Percentiles rank a stretch among this genome's conserved stretches.
Evolutionary conservation across 1,284 basidiomycete genomes (phyloP).

Genomic region (Heterobasidion annosum): DNA sequence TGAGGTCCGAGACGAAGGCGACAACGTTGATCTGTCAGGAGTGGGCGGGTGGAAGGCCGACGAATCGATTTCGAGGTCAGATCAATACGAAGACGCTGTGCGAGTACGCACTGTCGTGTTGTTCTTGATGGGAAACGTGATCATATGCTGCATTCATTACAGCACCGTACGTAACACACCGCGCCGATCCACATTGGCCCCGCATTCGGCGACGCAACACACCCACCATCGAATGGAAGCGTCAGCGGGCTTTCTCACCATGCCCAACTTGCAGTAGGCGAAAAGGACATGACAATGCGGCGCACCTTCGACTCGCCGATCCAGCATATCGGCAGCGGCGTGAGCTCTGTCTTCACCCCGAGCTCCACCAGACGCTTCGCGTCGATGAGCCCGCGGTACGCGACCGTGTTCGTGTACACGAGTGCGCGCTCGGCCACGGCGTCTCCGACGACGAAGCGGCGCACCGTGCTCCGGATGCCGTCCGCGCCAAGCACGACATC

Average conservation of each 20-base stretch:
- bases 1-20: conserved; percentile 34
- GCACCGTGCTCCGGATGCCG: conserved; percentile 34
- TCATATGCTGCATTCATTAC: conserved; percentile 35
- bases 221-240: no score
- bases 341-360: conserved; percentile 30
- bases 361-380: conserved; percentile 22
- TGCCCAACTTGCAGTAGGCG: no score
- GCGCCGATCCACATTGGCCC: no score
- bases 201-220: no score
- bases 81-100: no score
- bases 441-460: conserved; percentile 23
- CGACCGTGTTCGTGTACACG: conserved; percentile 30
- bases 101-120: conserved; percentile 24
- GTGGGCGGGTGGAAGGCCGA: not conserved
- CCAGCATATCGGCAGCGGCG: conserved; percentile 27
- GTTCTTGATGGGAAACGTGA: conserved; percentile 45
- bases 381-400: conserved; percentile 33
- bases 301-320: conserved; percentile 33
- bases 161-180: no score
- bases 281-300: not conserved
- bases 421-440: conserved; percentile 16
- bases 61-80: no score
- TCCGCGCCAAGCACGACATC: conserved; percentile 42
- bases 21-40: conserved; percentile 41
- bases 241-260: no score